Evolutionary conservation across 208 protist genomes (phyloP).

Genomic region (Phytomonas francai): DNA sequence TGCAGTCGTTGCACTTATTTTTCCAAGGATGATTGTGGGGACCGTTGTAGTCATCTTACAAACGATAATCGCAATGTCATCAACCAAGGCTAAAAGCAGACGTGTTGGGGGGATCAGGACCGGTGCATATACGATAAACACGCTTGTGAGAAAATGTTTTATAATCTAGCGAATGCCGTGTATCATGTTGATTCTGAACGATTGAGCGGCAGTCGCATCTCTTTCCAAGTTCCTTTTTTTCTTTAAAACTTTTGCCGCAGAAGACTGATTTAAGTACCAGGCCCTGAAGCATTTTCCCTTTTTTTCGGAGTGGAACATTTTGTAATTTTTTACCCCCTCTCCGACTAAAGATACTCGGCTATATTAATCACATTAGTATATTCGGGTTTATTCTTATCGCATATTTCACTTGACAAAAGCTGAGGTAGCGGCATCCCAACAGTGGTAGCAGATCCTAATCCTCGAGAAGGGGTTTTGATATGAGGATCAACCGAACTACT

Average conservation of each 20-base stretch:
- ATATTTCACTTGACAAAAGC: not conserved
- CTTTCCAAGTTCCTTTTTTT: slow-evolving; percentile 5
- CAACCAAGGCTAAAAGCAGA: not conserved
- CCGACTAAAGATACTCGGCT: not conserved
- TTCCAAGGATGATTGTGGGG: not conserved
- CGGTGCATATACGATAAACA: not conserved
- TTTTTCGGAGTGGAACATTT: not conserved
- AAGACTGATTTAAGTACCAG: not conserved
- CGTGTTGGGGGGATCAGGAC: not conserved
- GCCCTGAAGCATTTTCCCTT: not conserved
- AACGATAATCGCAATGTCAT: not conserved
- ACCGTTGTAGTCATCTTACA: not conserved
- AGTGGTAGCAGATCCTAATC: not conserved
- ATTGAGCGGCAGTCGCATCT: not conserved
- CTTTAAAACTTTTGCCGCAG: not conserved
- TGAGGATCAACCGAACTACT: not conserved
- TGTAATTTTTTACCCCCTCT: not conserved
- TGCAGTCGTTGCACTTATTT: not conserved
- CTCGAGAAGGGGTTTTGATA: not conserved
- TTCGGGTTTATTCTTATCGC: not conserved
- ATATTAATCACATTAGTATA: not conserved
- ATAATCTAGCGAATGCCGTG: slow-evolving; percentile 3
- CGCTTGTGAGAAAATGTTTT: not conserved
- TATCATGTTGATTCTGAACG: slow-evolving; percentile 2
- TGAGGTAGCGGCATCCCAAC: not conserved